A percentile compares a stretch with the other conserved stretches of the same genome.
phyloP scores from a whole-genome alignment of 352 stramenopile genomes.

The Pythium insidiosum region DNA sequence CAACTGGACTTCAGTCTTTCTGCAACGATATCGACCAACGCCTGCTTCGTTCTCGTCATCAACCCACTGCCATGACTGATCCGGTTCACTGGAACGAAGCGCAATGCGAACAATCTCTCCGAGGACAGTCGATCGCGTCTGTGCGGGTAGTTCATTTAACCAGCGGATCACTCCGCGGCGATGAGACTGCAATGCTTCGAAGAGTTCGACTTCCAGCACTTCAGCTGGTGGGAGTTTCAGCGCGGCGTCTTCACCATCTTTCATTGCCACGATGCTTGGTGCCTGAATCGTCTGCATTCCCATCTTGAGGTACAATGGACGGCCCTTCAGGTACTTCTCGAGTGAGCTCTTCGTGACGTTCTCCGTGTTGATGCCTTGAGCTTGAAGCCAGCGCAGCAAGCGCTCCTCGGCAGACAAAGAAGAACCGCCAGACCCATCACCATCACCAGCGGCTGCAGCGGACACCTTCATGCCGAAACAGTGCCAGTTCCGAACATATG shows the following conservation, averaged over 20 bases:
- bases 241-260: slow-evolving; percentile 31
- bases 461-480: slow-evolving; percentile 87
- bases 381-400: slow-evolving; percentile 83
- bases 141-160: slow-evolving; percentile 21
- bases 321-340: slow-evolving; percentile 81
- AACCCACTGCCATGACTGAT: slow-evolving; percentile 52
- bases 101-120: slow-evolving; percentile 69
- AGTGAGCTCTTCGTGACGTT: slow-evolving; percentile 75
- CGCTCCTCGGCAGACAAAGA: slow-evolving; percentile 70
- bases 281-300: slow-evolving; percentile 85
- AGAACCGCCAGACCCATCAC: too few relatives aligned
- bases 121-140: slow-evolving; percentile 17
- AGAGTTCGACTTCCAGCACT: slow-evolving; percentile 83
- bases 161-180: slow-evolving; percentile 71
- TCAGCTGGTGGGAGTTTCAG: slow-evolving; percentile 68
- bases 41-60: slow-evolving; percentile 45
- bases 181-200: slow-evolving; percentile 78
- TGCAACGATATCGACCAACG: slow-evolving; percentile 59
- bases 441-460: slow-evolving; percentile 26
- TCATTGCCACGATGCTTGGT: slow-evolving; percentile 68
- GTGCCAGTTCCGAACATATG: slow-evolving; percentile 88
- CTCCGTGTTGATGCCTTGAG: slow-evolving; percentile 84
- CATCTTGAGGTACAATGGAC: slow-evolving; percentile 82
- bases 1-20: slow-evolving; percentile 75
- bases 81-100: slow-evolving; percentile 47